These are phyloP conservation scores for Plasmodium ovale DNA, from an alignment of 169 alveolate genomes.

Conservation along the genomic window DNA sequence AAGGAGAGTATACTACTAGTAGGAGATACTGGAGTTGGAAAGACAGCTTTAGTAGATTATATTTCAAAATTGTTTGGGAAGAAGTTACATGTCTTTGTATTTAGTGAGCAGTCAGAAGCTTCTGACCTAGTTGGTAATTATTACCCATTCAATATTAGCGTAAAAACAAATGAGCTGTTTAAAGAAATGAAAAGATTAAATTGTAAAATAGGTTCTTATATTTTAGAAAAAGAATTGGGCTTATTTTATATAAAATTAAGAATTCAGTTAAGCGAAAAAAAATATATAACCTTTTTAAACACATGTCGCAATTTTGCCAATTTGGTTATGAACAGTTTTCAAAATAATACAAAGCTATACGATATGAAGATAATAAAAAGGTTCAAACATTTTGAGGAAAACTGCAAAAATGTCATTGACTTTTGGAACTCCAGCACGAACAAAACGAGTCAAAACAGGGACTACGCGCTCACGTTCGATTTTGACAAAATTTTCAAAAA, in stretches of 20 bases:
- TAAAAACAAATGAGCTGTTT: slow-evolving; percentile 52
- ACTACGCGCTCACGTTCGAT: slow-evolving; percentile 12
- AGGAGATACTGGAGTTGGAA: slow-evolving; percentile 99
- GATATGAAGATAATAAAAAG: slow-evolving; percentile 48
- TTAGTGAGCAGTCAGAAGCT: slow-evolving; percentile 94
- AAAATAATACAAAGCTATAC: slow-evolving; percentile 30
- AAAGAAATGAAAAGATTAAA: slow-evolving; percentile 27
- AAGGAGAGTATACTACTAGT: slow-evolving; percentile 96
- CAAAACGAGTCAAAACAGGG: slow-evolving; percentile 20
- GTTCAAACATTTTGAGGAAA: slow-evolving; percentile 4
- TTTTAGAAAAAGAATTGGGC: slow-evolving; percentile 22
- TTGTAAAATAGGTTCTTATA: background rate
- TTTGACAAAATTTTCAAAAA: slow-evolving; percentile 10
- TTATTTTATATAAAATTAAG: slow-evolving; percentile 48
- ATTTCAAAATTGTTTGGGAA: slow-evolving; percentile 90
- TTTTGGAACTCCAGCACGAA: slow-evolving; percentile 32
- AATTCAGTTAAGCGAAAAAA: slow-evolving; percentile 49
- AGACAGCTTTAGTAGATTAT: slow-evolving; percentile 95
- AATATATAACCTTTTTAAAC: slow-evolving; percentile 62
- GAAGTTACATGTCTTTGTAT: slow-evolving; percentile 94
- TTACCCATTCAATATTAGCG: slow-evolving; percentile 81
- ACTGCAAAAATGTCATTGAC: slow-evolving; percentile 20
- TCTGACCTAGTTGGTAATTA: slow-evolving; percentile 92
- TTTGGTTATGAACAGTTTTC: background rate
- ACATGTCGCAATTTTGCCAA: slow-evolving; percentile 48